Evolutionary conservation across 176 grass and related monocot species (phyloP).

Genomic region (Hsuehochloa calcarea): DNA sequence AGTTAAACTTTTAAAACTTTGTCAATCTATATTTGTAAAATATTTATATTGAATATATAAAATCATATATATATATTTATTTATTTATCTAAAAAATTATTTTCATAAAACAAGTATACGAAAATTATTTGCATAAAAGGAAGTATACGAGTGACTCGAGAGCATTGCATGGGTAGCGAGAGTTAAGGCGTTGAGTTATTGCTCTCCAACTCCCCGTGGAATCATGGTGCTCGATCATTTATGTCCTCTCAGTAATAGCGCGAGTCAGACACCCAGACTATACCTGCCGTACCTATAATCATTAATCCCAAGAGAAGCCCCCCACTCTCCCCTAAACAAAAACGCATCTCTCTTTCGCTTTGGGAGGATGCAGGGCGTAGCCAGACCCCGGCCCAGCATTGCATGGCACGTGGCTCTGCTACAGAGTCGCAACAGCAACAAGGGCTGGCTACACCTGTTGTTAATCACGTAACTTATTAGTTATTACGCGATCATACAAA

Average conservation of each 20-base stretch:
- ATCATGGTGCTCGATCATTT: neutral
- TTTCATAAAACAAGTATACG: no score
- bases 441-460: neutral
- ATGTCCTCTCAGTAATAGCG: neutral
- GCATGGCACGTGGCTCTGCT: neutral
- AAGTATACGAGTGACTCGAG: no score
- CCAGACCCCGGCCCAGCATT: no score
- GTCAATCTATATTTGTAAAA: no score
- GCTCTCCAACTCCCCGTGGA: conserved; percentile 9
- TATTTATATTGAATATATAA: no score
- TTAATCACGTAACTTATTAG: neutral
- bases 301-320: neutral
- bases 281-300: neutral
- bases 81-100: no score
- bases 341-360: no score
- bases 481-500: neutral
- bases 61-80: no score
- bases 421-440: neutral
- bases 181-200: conserved; percentile 20
- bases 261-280: neutral
- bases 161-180: neutral
- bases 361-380: no score
- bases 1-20: no score
- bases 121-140: no score
- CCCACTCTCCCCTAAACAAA: no score